Conservation (phyloP, 2,329 filamentous ascomycete genomes). For the Stemphylium beticola region DNA sequence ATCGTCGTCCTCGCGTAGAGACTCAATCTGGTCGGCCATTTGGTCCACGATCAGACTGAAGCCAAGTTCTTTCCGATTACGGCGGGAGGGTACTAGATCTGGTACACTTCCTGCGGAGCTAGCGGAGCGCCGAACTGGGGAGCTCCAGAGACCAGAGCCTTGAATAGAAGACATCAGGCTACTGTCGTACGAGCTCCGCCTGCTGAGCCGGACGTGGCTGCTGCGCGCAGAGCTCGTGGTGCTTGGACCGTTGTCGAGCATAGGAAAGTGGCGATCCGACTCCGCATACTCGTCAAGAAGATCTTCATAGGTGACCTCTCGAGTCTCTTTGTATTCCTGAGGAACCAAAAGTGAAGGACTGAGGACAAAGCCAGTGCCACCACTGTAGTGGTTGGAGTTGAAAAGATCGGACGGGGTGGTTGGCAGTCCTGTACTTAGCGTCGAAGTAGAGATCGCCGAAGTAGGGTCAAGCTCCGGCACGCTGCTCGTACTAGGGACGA, state of each 20-base stretch:
- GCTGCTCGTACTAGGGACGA: slow-evolving; percentile 34
- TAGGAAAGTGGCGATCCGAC: slow-evolving; percentile 56
- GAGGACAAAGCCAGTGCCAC: slow-evolving; percentile 45
- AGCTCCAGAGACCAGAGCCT: slow-evolving; percentile 42
- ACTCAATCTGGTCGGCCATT: slow-evolving; percentile 42
- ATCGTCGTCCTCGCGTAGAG: slow-evolving; percentile 38
- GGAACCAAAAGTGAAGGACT: slow-evolving; percentile 47
- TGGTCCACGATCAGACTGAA: slow-evolving; percentile 42
- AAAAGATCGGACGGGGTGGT: slow-evolving; percentile 41
- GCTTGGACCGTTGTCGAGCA: slow-evolving; percentile 49
- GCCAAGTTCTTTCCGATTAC: slow-evolving; percentile 35
- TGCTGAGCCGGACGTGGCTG: slow-evolving; percentile 60
- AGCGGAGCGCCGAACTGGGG: slow-evolving; percentile 44
- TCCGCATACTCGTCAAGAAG: slow-evolving; percentile 51
- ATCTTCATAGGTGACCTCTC: slow-evolving; percentile 48
- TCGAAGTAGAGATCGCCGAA: slow-evolving; percentile 45
- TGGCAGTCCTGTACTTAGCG: slow-evolving; percentile 31
- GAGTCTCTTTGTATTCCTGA: slow-evolving; percentile 43
- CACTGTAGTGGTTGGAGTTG: slow-evolving; percentile 21
- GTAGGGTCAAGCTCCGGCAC: slow-evolving; percentile 44
- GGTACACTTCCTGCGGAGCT: slow-evolving; percentile 49
- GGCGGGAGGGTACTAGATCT: slow-evolving; percentile 46
- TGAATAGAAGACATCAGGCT: slow-evolving; percentile 55
- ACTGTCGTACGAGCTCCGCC: slow-evolving; percentile 64
- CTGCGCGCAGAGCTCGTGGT: slow-evolving; percentile 54